Conservation (phyloP, 2,329 filamentous ascomycete species). For the Aspergillus eucalypticola region DNA sequence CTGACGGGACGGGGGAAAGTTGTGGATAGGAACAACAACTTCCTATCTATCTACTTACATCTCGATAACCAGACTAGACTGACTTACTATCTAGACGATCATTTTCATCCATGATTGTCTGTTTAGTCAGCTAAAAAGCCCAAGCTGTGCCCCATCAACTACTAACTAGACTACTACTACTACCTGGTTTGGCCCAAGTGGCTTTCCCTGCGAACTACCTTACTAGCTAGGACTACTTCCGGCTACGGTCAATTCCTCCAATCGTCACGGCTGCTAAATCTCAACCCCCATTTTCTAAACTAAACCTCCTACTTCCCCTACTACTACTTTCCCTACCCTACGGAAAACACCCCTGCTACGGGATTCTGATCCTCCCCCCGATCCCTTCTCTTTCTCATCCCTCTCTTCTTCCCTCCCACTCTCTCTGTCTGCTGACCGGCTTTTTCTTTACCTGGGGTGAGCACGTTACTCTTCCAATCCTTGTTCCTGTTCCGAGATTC, state of each 20-base stretch:
- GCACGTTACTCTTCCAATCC: constrained; percentile 13
- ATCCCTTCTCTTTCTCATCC: not conserved
- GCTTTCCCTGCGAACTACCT: not conserved
- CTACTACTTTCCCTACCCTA: not conserved
- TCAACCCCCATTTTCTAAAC: constrained; percentile 3
- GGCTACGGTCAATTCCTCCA: constrained; percentile 17
- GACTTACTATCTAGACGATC: too few species aligned
- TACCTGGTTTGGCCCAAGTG: too few species aligned
- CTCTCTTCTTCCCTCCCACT: not conserved
- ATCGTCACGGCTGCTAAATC: constrained; percentile 16
- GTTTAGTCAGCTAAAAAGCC: too few species aligned
- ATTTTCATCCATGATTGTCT: too few species aligned
- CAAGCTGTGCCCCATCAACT: too few species aligned
- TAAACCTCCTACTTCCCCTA: not conserved
- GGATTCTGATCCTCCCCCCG: not conserved
- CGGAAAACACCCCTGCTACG: not conserved
- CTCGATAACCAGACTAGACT: too few species aligned
- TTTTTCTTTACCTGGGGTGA: constrained; percentile 5
- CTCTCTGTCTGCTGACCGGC: constrained; percentile 7
- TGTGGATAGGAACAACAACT: not conserved
- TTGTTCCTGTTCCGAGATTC: constrained; percentile 25
- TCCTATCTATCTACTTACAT: not conserved
- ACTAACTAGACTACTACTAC: too few species aligned
- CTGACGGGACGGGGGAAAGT: not conserved
- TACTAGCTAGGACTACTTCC: constrained; percentile 8